These are phyloP conservation scores for Fusarium sublunatum DNA, from an alignment of 2,329 filamentous ascomycete species.

Conservation along the genomic window DNA sequence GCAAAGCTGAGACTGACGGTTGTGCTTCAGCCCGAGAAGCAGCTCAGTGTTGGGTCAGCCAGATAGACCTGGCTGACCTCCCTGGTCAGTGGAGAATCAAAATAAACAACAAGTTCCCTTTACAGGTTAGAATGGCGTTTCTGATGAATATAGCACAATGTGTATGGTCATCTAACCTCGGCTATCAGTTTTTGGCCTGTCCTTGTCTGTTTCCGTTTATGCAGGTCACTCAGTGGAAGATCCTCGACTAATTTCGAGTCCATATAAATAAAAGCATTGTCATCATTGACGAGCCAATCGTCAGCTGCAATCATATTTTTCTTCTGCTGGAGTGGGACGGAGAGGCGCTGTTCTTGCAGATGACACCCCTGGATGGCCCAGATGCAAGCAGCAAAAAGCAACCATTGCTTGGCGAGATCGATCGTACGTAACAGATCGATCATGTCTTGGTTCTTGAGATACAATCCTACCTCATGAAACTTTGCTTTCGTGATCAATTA, in stretches of 20 bases:
- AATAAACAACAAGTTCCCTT: too few species aligned
- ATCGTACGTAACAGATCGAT: neutral
- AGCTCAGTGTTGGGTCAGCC: neutral
- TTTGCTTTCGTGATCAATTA: neutral
- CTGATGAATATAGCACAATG: too few species aligned
- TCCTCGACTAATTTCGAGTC: neutral
- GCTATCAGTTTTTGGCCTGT: too few species aligned
- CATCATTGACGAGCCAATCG: neutral
- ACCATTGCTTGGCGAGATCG: neutral
- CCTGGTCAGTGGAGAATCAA: too few species aligned
- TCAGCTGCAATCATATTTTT: neutral
- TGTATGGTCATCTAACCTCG: too few species aligned
- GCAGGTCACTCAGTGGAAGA: neutral
- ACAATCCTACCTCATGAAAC: neutral
- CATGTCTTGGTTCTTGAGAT: neutral
- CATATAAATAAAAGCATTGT: neutral
- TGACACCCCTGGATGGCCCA: conserved; percentile 3
- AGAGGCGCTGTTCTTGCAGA: neutral
- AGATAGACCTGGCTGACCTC: too few species aligned
- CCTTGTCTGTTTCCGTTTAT: neutral
- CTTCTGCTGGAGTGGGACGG: neutral
- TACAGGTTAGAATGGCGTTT: too few species aligned
- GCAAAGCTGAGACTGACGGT: too few species aligned
- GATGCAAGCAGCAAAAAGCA: conserved; percentile 6
- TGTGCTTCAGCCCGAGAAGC: neutral